phyloP scores from a whole-genome alignment of 306 rosid genomes.

The Acacia confusa region DNA sequence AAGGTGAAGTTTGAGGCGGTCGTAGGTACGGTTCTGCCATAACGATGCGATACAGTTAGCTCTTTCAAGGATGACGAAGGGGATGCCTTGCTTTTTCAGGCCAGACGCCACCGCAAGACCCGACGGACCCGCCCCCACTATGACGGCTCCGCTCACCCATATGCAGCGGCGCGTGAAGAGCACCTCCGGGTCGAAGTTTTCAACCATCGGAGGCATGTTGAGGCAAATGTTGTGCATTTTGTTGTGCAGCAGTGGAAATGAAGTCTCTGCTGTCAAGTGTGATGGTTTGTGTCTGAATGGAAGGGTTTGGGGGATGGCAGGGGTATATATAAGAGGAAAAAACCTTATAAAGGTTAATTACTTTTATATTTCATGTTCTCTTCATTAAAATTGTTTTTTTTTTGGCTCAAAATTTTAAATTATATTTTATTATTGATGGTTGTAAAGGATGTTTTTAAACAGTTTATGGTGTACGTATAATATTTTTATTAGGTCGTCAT shows the following conservation, averaged over 20 bases:
- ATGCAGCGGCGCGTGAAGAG: slow-evolving; percentile 53
- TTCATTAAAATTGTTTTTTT: too few relatives aligned
- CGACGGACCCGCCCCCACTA: slow-evolving; percentile 92
- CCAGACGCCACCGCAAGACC: slow-evolving; percentile 87
- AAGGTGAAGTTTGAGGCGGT: slow-evolving; percentile 91
- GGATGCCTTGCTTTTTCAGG: slow-evolving; percentile 76
- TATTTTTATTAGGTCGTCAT: neutral
- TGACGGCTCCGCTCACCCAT: slow-evolving; percentile 63
- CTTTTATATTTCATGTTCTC: neutral
- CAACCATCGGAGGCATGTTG: slow-evolving; percentile 48
- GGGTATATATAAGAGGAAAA: slow-evolving; percentile 47
- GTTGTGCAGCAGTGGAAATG: neutral
- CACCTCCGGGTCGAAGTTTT: slow-evolving; percentile 40
- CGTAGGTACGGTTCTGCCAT: slow-evolving; percentile 78
- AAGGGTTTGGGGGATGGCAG: slow-evolving; percentile 48
- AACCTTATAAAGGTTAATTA: neutral
- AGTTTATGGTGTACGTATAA: neutral
- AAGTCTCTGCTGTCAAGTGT: neutral
- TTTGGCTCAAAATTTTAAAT: too few relatives aligned
- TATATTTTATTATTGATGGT: too few relatives aligned
- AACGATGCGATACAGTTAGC: slow-evolving; percentile 90
- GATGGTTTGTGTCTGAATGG: slow-evolving; percentile 30
- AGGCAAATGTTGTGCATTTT: slow-evolving; percentile 43
- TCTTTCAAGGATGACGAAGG: slow-evolving; percentile 69
- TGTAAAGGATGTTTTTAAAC: neutral